Evolutionary conservation across 345 rosid genomes (phyloP), one percentile per base, ranked within the genome.

Genomic region (Ceriops decandra): DNA sequence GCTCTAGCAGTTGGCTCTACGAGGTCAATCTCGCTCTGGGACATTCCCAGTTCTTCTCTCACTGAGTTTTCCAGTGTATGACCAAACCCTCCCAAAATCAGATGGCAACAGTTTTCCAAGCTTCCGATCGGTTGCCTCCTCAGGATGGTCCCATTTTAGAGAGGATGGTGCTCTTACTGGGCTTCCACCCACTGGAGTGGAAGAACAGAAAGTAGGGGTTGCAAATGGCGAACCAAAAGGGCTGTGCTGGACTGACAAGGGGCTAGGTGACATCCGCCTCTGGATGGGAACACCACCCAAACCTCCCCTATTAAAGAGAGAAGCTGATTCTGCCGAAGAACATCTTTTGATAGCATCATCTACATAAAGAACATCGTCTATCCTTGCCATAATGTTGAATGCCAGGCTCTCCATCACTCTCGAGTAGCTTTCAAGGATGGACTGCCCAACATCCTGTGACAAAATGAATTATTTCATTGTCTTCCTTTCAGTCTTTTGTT

Each of bases 331-430:
- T 17, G 86, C 81, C 9, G 78, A 86, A 28, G 87, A 84, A 62
- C 82, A 79, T 74, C 77, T 77, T 69, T 80, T 88, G 51, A 67
- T 76, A 24, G 96, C 82, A 71, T 95, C 98, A 60, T 95, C 97
- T 27, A 86, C 99, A 31, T 80, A 92, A n/a, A 92, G 80, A 66
- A 95, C 96, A 67, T 92, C 99, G 4, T 95, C 98, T 68, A 95
- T 90, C 77, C 98, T 95, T n/a, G 99, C 99, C 74, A 84, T 90
- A 52, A 92, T 85, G 84, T 95, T 95, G 82, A 95, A 92, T 60
- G 99, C 99, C 83, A 92, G 72, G 85, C 99, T 90, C 87, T 95
- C 99, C 90, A 85, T 87, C 60, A 95, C 99, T 81, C 99, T 86
- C 0, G 99, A 90, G 87, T 95, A 95, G 84, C 99, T 90, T 79